Evolutionary conservation across 2,329 filamentous ascomycete species (phyloP).

Genomic region (Diaporthe amygdali): DNA sequence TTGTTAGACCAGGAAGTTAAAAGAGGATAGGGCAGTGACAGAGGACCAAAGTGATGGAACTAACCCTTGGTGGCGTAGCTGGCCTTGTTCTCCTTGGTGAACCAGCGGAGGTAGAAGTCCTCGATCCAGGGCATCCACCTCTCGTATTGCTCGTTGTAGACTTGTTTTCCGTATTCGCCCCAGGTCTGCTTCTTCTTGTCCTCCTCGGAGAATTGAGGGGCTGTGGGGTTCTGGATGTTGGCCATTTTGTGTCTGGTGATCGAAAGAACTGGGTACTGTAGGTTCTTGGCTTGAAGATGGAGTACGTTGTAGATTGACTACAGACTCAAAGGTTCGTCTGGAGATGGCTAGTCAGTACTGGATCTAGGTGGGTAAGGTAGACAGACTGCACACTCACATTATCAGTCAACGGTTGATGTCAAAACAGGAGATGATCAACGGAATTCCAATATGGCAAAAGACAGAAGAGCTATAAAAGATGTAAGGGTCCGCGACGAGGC

Average conservation of each 20-base stretch:
- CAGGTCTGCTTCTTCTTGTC: conserved; percentile 22
- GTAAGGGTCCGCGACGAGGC: neutral
- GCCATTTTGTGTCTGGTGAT: neutral
- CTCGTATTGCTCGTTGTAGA: conserved; percentile 76
- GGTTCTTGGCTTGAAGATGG: neutral
- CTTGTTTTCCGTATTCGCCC: conserved; percentile 47
- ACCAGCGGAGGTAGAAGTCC: conserved; percentile 73
- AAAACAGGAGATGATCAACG: neutral
- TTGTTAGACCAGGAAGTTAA: neutral
- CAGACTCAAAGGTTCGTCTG: neutral
- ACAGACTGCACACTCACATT: neutral
- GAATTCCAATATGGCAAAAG: neutral
- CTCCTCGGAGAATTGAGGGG: conserved; percentile 12
- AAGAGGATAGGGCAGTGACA: neutral
- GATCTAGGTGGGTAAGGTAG: neutral
- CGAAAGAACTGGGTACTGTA: neutral
- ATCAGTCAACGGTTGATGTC: neutral
- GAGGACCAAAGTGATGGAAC: conserved; percentile 27
- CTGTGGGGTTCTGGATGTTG: conserved; percentile 3
- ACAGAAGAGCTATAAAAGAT: neutral
- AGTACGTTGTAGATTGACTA: neutral
- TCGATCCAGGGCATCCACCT: conserved; percentile 80
- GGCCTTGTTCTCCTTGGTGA: conserved; percentile 79
- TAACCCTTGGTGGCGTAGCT: conserved; percentile 72
- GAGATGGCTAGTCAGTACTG: neutral